Evolutionary conservation across 345 rosid genomes (phyloP), one percentile per base, ranked within the genome.

Genomic region (Citrus glauca): DNA sequence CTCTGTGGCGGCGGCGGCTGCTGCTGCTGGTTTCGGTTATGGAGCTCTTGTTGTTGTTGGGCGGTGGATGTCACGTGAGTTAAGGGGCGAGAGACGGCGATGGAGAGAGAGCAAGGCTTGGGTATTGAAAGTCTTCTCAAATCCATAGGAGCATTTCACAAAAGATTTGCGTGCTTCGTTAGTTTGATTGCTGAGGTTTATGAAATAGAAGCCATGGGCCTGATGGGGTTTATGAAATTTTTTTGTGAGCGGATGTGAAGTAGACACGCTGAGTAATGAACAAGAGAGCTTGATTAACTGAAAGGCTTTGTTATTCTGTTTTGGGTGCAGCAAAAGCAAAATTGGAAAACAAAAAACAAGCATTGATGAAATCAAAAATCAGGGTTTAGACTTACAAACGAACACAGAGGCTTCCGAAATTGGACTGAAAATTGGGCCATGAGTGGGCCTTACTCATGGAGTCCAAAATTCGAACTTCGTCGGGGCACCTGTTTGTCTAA

Each of bases 41-140:
- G 75, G 81, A 32, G 63, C 75, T 7, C 79, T 1, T 73, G 81
- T 9, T 25, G 80, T 1, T 74, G 84, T 9, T n/a, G 57, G 75
- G 74, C 24, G 2, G 82, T 67, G 59, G 80, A 66, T 24, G 85
- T 79, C 35, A 81, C 72, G 71, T 82, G 82, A 37, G 90, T 84
- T 65, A 86, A 69, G 74, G 88, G 89, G 32, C 89, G 90, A 0
- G 81, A 73, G 28, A 83, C 65, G 28, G 89, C 78, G 8, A 84
- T 45, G 76, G 65, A 33, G 17, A 81, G 5, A 66, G 79, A 78
- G 68, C 66, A 77, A 32, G 84, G 71, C 69, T 79, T 88, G 53
- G 77, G 69, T 33, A 64, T 40, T 13, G 88, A 48, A 48, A 87
- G 81, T 78, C 85, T 85, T 81, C 87, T 86, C 87, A 87, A 85